These are phyloP conservation scores for Ichthyophonus hoferi DNA, from an alignment of 208 protist genomes.

Conservation along the genomic window DNA sequence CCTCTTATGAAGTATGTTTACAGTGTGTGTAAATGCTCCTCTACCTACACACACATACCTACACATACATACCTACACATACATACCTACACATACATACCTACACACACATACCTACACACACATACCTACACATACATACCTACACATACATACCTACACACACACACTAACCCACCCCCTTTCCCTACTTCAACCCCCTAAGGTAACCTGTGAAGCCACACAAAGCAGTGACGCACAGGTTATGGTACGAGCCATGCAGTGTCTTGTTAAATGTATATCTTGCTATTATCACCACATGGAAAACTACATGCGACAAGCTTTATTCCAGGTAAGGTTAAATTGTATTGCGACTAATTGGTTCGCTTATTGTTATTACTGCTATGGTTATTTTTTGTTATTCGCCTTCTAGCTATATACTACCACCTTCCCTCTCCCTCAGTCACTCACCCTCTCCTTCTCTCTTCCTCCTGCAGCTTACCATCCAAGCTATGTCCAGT, in stretches of 20 bases:
- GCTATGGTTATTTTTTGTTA: neutral
- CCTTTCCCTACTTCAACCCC: neutral
- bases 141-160: neutral
- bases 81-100: neutral
- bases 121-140: neutral
- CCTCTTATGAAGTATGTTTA: no score
- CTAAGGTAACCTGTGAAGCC: slow-evolving; percentile 12
- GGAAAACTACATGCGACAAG: slow-evolving; percentile 20
- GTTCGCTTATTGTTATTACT: neutral
- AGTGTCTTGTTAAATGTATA: slow-evolving; percentile 24
- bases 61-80: neutral
- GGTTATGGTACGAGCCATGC: neutral
- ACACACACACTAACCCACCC: neutral
- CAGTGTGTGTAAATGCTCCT: no score
- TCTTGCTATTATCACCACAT: slow-evolving; percentile 23
- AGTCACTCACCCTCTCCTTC: neutral
- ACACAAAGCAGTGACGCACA: neutral
- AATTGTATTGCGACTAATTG: neutral
- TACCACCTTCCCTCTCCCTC: neutral
- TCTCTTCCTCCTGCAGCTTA: neutral
- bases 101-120: neutral
- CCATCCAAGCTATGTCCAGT: slow-evolving; percentile 6
- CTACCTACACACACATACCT: neutral
- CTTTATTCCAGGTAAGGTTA: slow-evolving; percentile 6
- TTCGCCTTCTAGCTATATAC: neutral